phyloP scores from a whole-genome alignment of 2,329 filamentous ascomycete species.

The Calonectria montana region DNA sequence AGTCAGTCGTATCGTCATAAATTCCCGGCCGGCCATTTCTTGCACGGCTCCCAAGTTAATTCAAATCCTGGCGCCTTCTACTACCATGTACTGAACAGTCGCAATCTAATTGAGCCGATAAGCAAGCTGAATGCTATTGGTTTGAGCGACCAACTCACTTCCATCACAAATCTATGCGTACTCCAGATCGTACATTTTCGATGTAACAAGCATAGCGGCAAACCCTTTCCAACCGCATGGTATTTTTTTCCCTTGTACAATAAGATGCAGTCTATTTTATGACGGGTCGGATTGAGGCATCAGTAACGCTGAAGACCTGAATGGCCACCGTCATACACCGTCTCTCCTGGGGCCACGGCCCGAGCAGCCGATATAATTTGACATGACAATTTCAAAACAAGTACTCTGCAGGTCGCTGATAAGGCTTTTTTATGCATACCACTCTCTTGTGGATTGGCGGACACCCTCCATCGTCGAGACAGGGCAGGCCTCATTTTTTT shows the following conservation, averaged over 20 bases:
- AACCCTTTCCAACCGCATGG: background rate
- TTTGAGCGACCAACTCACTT: background rate
- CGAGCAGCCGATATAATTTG: background rate
- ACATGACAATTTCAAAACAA: background rate
- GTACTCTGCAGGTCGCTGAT: background rate
- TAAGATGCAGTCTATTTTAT: background rate
- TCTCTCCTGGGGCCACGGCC: background rate
- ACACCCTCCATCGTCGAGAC: background rate
- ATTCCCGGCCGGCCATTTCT: background rate
- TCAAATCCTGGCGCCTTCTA: background rate
- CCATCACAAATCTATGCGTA: background rate
- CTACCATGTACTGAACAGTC: background rate
- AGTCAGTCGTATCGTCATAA: background rate
- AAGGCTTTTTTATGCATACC: background rate
- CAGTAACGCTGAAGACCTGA: background rate
- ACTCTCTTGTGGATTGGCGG: background rate
- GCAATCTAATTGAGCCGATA: background rate
- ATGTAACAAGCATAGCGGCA: background rate
- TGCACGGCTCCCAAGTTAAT: background rate
- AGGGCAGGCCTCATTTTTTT: slow-evolving; percentile 50
- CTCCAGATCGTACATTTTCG: background rate
- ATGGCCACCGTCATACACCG: background rate
- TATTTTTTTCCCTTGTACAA: background rate
- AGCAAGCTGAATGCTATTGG: background rate
- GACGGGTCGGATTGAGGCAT: background rate